Base-by-base conservation (phyloP, 495 filamentous ascomycete genomes). In the Apodospora peruviana region DNA sequence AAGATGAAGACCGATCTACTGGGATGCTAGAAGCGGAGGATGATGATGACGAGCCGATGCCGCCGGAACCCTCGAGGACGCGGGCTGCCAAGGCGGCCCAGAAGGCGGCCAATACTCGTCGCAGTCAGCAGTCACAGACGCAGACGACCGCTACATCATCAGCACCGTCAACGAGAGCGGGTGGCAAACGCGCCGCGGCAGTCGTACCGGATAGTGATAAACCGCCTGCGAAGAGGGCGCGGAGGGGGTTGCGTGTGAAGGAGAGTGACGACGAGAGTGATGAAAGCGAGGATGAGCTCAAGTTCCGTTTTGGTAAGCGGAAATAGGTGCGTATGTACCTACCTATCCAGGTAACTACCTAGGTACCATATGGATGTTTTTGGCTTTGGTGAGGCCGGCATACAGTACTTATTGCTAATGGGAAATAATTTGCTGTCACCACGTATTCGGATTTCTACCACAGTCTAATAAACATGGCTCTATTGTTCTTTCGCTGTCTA, bases 221-320 rank as follows among this genome's bases (percentile, higher is more conserved):
- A 32, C 12, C 67, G 22, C 47, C 71, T 27, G 53, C 71, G 5
- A 82, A 80, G 59, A 71, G 68, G 40, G 59, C 69, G 36, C 66
- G 72, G 48, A 53, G 19, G 43, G 58, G 34, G 45, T 55, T 55
- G 43, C 55, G 32, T 48, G 54, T 57, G 41, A 61, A 34, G 52
- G 59, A 60, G 47, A 69, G 54, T n/a, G 72, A 70, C 9, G 73
- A 43, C 25, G 61, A 58, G 35, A 69, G 52, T 14, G 74, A 71
- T 16, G 76, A 76, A 44, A 73, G 69, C 51, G 76, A 77, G 24
- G 76, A 79, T 60, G 77, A 72, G 50, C 56, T 79, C 43, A 73
- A 71, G 54, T 79, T 79, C 55, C 64, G 68, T 39, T 77, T 77
- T 60, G 65, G 67, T 1, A 62, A 59, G 49, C 37, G 63, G 36